These are phyloP conservation scores for Rhynchospora tenuis DNA, from an alignment of 176 grass and related monocot species.

Conservation along the genomic window DNA sequence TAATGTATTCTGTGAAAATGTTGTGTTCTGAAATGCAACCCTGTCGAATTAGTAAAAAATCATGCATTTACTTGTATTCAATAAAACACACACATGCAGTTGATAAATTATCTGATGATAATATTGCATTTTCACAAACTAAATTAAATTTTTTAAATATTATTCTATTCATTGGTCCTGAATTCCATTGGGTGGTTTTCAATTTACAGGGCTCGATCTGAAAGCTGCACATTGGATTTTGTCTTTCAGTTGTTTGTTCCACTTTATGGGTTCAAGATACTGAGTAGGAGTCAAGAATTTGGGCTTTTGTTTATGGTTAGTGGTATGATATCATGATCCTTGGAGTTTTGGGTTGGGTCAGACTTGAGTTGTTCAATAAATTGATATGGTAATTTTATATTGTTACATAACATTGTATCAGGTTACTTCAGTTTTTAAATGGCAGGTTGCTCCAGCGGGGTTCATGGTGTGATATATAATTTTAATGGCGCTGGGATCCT, in stretches of 20 bases:
- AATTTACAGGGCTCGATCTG: not conserved
- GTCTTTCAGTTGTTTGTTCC: not conserved
- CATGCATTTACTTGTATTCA: not conserved
- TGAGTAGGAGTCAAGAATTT: not conserved
- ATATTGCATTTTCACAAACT: not conserved
- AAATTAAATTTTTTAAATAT: not conserved
- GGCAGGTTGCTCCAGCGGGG: not conserved
- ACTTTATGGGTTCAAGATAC: not conserved
- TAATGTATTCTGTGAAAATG: not conserved
- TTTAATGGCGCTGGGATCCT: slow-evolving; percentile 17
- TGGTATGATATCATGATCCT: not conserved
- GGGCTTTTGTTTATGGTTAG: not conserved
- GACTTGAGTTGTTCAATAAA: not conserved
- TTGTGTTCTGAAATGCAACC: not conserved
- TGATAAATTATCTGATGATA: not conserved
- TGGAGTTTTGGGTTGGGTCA: not conserved
- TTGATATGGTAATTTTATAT: not conserved
- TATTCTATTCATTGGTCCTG: not conserved
- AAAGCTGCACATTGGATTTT: not conserved
- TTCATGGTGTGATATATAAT: not conserved
- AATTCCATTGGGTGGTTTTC: not conserved
- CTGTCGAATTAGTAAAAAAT: not conserved
- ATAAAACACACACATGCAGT: not conserved
- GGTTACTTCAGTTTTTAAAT: not conserved
- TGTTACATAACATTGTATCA: not conserved